phyloP scores from a whole-genome alignment of 257 asterid species.

The Avicennia marina region DNA sequence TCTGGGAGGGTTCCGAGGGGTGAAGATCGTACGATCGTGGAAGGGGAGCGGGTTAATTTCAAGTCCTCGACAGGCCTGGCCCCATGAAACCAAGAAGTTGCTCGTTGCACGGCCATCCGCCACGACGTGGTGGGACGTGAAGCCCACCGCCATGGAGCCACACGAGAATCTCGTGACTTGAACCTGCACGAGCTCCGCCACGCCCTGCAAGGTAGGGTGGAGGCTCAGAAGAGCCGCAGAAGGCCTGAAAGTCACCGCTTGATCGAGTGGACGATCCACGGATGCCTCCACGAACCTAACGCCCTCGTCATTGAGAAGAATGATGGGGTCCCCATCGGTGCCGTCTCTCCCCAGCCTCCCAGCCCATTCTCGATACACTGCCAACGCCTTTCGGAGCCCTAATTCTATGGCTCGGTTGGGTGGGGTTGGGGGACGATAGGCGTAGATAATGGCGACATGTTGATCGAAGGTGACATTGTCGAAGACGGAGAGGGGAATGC shows the following conservation, averaged over 20 bases:
- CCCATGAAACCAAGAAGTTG: slow-evolving; percentile 84
- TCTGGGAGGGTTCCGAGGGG: slow-evolving; percentile 48
- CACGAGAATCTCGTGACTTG: slow-evolving; percentile 73
- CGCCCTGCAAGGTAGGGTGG: slow-evolving; percentile 54
- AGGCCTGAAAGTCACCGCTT: slow-evolving; percentile 36
- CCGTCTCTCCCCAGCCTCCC: slow-evolving; percentile 59
- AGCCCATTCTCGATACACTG: slow-evolving; percentile 66
- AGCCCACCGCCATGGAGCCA: slow-evolving; percentile 78
- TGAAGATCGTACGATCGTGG: slow-evolving; percentile 52
- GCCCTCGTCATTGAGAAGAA: slow-evolving; percentile 64
- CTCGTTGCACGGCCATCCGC: slow-evolving; percentile 76
- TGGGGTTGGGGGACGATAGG: slow-evolving; percentile 74
- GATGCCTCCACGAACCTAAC: slow-evolving; percentile 77
- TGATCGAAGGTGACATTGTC: slow-evolving; percentile 63
- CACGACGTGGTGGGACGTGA: slow-evolving; percentile 70
- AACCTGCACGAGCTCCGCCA: slow-evolving; percentile 66
- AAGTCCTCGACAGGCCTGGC: slow-evolving; percentile 55
- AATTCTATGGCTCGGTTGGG: slow-evolving; percentile 38
- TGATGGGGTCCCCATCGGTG: slow-evolving; percentile 30
- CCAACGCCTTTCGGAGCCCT: slow-evolving; percentile 60
- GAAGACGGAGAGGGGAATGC: slow-evolving; percentile 58
- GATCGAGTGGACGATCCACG: slow-evolving; percentile 43
- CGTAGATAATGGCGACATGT: slow-evolving; percentile 71
- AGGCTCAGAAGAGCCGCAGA: slow-evolving; percentile 49
- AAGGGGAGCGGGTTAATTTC: slow-evolving; percentile 42